Conservation (phyloP, 345 rosid species). For the Erodium maritimum region DNA sequence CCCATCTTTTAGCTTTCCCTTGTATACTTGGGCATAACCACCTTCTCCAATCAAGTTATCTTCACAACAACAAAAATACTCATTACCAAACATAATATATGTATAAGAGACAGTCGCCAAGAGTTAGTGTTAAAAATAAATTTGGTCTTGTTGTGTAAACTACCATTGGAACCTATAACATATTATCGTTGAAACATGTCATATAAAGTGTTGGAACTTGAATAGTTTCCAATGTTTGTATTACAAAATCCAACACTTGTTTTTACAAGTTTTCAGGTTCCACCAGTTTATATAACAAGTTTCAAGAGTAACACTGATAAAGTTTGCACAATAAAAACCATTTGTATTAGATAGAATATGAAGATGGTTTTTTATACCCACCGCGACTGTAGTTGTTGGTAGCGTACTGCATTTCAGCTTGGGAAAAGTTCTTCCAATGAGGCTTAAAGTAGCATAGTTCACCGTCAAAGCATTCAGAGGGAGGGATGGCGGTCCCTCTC, state of each 20-base stretch:
- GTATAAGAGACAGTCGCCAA: not conserved
- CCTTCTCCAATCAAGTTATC: constrained; percentile 83
- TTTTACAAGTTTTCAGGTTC: no score
- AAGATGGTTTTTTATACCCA: constrained; percentile 15
- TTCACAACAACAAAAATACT: constrained; percentile 16
- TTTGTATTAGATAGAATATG: no score
- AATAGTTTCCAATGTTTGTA: no score
- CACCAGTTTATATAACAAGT: no score
- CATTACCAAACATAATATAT: not conserved
- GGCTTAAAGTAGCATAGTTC: constrained; percentile 51
- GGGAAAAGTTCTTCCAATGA: constrained; percentile 42
- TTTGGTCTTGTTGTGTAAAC: no score
- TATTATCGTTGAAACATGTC: no score
- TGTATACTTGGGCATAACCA: constrained; percentile 83
- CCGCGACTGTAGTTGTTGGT: constrained; percentile 61
- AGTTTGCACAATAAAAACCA: no score
- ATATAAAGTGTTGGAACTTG: no score
- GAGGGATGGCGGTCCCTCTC: not conserved
- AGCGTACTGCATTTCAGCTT: constrained; percentile 50
- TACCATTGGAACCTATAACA: no score
- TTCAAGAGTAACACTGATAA: no score
- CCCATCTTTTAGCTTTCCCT: constrained; percentile 54
- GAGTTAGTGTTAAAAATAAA: no score
- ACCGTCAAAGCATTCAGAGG: constrained; percentile 4
- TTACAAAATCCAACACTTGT: no score